phyloP scores from a whole-genome alignment of 768 basidiomycete genomes.

The Hebeloma cylindrosporum region DNA sequence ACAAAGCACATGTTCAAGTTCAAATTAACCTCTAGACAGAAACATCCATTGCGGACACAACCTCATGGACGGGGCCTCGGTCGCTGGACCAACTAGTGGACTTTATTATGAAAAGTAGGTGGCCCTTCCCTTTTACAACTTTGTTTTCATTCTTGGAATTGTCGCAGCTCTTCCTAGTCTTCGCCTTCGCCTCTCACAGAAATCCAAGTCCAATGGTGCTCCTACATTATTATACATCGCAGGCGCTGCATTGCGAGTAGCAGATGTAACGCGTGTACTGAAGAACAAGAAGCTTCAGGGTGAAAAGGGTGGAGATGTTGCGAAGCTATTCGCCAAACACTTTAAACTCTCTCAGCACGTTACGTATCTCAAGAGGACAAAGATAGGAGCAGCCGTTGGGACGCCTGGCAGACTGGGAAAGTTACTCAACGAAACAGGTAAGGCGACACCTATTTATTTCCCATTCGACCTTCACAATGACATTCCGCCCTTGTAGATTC shows the following conservation, averaged over 20 bases:
- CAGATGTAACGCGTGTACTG: conserved; percentile 76
- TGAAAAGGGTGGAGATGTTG: conserved; percentile 87
- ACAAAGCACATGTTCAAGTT: conserved; percentile 30
- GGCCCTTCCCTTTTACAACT: conserved; percentile 1
- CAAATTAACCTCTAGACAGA: conserved; percentile 61
- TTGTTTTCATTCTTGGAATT: conserved; percentile 2
- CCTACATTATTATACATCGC: conserved; percentile 86
- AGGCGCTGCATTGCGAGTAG: conserved; percentile 90
- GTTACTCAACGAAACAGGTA: conserved; percentile 71
- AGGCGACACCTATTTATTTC: conserved; percentile 19
- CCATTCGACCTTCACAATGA: conserved; percentile 3
- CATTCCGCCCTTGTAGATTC: conserved; percentile 52
- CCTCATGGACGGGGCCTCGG: conserved; percentile 67
- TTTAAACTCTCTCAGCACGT: conserved; percentile 89
- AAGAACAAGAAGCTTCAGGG: conserved; percentile 68
- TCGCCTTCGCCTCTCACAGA: conserved; percentile 69
- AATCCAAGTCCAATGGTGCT: conserved; percentile 74
- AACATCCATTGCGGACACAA: conserved; percentile 73
- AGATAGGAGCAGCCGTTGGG: conserved; percentile 85
- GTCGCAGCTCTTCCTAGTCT: conserved; percentile 64
- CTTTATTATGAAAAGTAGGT: conserved; percentile 74
- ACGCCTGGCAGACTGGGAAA: conserved; percentile 92
- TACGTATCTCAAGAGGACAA: conserved; percentile 79
- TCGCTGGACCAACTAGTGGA: conserved; percentile 69
- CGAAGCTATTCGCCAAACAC: conserved; percentile 95